Evolutionary conservation across 2,329 filamentous ascomycete genomes (phyloP), one percentile per base, ranked within the genome.

Genomic region (Colletotrichum sp.): DNA sequence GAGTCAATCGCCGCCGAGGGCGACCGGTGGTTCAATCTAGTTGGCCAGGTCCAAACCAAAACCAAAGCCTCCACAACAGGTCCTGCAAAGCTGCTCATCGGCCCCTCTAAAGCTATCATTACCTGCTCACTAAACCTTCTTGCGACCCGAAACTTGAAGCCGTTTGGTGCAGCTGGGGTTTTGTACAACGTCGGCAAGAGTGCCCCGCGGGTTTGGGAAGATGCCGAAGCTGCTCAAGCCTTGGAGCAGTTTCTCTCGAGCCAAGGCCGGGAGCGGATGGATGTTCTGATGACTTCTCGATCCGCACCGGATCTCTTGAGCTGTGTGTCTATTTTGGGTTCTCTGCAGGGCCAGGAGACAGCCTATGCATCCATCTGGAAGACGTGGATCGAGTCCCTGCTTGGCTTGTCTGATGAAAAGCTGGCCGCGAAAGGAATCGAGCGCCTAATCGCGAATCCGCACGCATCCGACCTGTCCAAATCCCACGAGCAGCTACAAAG

Each of bases 221-320:
- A 80, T 7, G 79, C 82, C 3, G 77, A 79, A 4, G 79, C 79
- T 3, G 79, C 81, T 2, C 68, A 80, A 8, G 79, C 83, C 2
- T 83, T 92, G 14, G 83, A 87, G 6, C 80, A 85, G 0, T 83
- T 89, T 18, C 83, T 92, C 4, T 82, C 83, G 3, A 78, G 79
- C 1, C 91, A 94, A 57, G 84, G 94, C 6, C 83, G 87, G 24
- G 85, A 91, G 2, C 86, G 93, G 76, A 86, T 94, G 16, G 86
- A 90, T 0, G 84, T 86, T 2, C 85, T 97, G 18, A 84, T 96
- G 4, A 84, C 89, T 3, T 96, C 95, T 0, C 91, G 94, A 0
- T 96, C 95, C 2, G 91, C 92, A 0, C 84, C 90, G 3, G 90
- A 93, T 67, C 83, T 98, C 0, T 86, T 96, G 9, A 90, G 92